Evolutionary conservation across 2,329 filamentous ascomycete genomes (phyloP).

Genomic region (Fusarium tupiense): DNA sequence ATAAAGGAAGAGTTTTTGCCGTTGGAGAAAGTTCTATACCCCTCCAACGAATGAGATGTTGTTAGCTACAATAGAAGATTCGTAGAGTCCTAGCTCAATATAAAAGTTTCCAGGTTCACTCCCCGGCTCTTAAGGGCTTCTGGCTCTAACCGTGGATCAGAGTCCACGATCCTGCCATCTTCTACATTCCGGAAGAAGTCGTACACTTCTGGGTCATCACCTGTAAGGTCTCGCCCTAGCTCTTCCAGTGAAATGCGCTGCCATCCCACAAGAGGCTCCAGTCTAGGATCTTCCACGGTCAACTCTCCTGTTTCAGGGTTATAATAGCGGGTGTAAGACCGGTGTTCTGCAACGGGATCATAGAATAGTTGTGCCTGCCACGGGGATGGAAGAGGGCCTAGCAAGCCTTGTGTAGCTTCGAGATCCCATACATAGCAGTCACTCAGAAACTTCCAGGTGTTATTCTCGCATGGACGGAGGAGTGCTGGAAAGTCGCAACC

Average conservation of each 20-base stretch:
- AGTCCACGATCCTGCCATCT: neutral
- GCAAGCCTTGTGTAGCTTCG: neutral
- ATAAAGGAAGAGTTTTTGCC: conserved; percentile 74
- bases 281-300: neutral
- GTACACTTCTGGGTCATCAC: neutral
- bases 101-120: neutral
- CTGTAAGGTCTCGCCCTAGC: neutral
- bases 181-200: neutral
- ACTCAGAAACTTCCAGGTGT: neutral
- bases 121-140: neutral
- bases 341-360: fast-evolving
- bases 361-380: neutral
- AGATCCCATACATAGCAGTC: neutral
- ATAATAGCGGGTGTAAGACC: neutral
- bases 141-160: neutral
- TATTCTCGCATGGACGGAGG: neutral
- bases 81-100: fast-evolving
- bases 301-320: neutral
- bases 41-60: conserved; percentile 16
- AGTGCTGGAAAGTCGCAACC: neutral
- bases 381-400: neutral
- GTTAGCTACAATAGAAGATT: fast-evolving
- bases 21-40: conserved; percentile 29
- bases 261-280: neutral
- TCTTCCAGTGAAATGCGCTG: neutral